Evolutionary conservation across 768 basidiomycete species (phyloP).

Genomic region (Leccinum arenicola): DNA sequence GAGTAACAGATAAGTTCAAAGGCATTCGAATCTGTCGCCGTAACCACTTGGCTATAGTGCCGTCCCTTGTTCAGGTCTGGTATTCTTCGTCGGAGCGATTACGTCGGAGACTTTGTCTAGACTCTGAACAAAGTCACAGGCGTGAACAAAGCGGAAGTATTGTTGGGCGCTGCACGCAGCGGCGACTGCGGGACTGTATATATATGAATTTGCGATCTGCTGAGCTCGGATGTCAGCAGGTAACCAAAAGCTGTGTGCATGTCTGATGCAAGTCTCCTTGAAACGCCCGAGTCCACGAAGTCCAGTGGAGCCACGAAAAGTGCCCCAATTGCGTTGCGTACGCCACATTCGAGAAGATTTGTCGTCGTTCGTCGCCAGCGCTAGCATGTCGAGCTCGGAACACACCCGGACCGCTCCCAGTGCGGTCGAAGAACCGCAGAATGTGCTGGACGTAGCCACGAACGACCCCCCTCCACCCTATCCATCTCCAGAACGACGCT

Average conservation of each 20-base stretch:
- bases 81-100: neutral
- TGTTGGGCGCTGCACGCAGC: neutral
- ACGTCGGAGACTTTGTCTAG: too few species aligned
- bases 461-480: conserved; percentile 74
- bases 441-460: conserved; percentile 7
- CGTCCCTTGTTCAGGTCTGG: neutral
- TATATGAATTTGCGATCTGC: neutral
- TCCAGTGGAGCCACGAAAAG: neutral
- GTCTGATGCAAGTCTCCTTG: neutral
- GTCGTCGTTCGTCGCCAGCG: neutral
- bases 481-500: conserved; percentile 48
- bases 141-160: too few species aligned
- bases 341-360: neutral
- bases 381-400: conserved; percentile 12
- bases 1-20: conserved; percentile 50
- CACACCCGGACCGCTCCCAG: neutral
- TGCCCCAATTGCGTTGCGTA: conserved; percentile 4
- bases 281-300: neutral
- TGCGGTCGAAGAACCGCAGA: conserved; percentile 2
- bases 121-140: neutral
- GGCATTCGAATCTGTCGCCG: conserved; percentile 68
- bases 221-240: neutral
- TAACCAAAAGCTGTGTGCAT: neutral
- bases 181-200: neutral
- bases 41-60: conserved; percentile 76